phyloP scores from a whole-genome alignment of 352 stramenopile genomes.

The Globisporangium megalacanthum region DNA sequence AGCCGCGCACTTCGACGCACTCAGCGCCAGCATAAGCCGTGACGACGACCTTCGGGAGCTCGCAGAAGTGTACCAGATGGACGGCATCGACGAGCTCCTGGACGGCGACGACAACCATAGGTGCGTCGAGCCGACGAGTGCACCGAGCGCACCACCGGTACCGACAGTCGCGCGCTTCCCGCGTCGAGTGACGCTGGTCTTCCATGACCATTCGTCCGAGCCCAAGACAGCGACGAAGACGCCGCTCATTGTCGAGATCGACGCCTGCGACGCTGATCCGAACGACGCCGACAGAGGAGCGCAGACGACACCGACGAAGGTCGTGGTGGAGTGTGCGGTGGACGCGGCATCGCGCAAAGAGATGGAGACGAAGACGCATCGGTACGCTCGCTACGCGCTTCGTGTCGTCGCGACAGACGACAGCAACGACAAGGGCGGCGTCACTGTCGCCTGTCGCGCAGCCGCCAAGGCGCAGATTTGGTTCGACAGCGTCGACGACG shows the following conservation, averaged over 20 bases:
- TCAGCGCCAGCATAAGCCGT: conserved; percentile 36
- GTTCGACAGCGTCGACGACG: conserved; percentile 17
- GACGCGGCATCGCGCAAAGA: conserved; percentile 37
- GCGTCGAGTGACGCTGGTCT: conserved; percentile 31
- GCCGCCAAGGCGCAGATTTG: conserved; percentile 28
- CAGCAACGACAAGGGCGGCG: background rate
- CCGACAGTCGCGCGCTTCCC: conserved; percentile 18
- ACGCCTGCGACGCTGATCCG: conserved; percentile 21
- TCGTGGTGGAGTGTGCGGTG: conserved; percentile 39
- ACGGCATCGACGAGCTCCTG: conserved; percentile 72
- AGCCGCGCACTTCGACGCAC: conserved; percentile 38
- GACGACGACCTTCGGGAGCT: conserved; percentile 59
- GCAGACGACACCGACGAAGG: background rate
- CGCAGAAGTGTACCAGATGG: conserved; percentile 74
- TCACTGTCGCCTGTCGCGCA: conserved; percentile 26
- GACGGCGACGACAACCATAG: conserved; percentile 19
- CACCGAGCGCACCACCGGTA: background rate
- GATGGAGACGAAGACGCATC: conserved; percentile 47
- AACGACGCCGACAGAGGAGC: background rate
- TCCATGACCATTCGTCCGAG: conserved; percentile 21
- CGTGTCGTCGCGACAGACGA: background rate
- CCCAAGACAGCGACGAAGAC: conserved; percentile 24
- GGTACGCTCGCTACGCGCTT: conserved; percentile 60
- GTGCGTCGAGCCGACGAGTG: background rate
- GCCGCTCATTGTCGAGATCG: conserved; percentile 60